Conservation (phyloP, 106 monocot species). For the Platanthera guangdongensis region DNA sequence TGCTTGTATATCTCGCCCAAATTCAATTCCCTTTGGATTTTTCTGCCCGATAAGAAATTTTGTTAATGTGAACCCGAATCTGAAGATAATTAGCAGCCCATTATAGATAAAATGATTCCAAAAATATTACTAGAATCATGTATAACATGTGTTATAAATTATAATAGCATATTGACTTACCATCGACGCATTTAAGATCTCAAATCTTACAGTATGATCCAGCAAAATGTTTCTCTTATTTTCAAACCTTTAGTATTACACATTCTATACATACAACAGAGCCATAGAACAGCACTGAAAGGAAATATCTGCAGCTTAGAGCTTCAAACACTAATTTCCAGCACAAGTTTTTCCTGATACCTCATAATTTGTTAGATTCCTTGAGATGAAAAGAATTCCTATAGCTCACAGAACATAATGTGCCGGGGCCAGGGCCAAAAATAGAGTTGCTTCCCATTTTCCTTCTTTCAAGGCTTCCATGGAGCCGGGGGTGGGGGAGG, state of each 20-base stretch:
- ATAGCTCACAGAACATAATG: neutral
- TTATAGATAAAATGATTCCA: too few species aligned
- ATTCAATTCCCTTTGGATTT: too few species aligned
- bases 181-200: neutral
- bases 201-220: neutral
- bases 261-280: neutral
- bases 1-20: too few species aligned
- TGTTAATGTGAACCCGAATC: too few species aligned
- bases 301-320: neutral
- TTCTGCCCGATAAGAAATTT: too few species aligned
- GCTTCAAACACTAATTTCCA: neutral
- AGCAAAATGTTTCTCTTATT: constrained; percentile 1
- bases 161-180: too few species aligned
- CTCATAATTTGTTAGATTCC: constrained; percentile 3
- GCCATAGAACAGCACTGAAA: neutral
- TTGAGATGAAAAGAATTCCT: neutral
- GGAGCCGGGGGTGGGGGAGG: constrained; percentile 31
- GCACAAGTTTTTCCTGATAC: neutral
- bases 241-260: neutral
- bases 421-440: neutral
- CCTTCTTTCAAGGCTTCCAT: constrained; percentile 30
- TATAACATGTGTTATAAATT: too few species aligned
- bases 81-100: too few species aligned
- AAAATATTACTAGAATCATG: too few species aligned
- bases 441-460: neutral